These are phyloP conservation scores for Microthlaspi erraticum DNA, from an alignment of 345 rosid species.

Conservation along the genomic window DNA sequence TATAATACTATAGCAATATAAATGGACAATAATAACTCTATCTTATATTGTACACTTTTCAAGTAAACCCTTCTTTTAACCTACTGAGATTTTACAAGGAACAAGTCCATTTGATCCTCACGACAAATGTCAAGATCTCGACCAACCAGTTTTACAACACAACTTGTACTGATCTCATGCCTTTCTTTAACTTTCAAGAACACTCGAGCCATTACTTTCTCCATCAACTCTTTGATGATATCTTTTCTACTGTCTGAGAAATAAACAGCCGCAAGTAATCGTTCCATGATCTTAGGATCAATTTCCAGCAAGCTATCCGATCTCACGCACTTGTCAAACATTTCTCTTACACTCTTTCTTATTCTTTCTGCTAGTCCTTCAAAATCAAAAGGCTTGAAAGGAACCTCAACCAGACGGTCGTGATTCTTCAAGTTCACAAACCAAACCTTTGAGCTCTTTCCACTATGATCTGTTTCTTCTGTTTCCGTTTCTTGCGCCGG, in stretches of 20 bases:
- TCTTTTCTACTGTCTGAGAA: conserved; percentile 44
- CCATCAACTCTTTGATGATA: conserved; percentile 54
- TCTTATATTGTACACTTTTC: conserved; percentile 32
- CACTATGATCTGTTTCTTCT: conserved; percentile 31
- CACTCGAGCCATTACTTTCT: conserved; percentile 50
- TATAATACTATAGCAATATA: conserved; percentile 23
- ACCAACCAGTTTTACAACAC: conserved; percentile 52
- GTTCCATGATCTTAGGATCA: conserved; percentile 60
- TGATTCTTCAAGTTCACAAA: conserved; percentile 52
- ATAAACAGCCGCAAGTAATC: conserved; percentile 56
- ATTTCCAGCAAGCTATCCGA: conserved; percentile 51
- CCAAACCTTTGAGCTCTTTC: conserved; percentile 55
- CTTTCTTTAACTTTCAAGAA: conserved; percentile 50
- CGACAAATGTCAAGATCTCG: conserved; percentile 31
- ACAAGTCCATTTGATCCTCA: conserved; percentile 38
- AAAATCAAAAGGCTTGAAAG: conserved; percentile 67
- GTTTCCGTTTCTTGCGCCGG: conserved; percentile 62
- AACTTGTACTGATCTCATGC: conserved; percentile 46
- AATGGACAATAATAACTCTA: conserved; percentile 29
- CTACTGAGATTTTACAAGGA: conserved; percentile 39
- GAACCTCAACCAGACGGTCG: conserved; percentile 45
- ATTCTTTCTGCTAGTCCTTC: conserved; percentile 55
- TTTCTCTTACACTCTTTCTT: conserved; percentile 40
- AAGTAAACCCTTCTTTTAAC: conserved; percentile 18
- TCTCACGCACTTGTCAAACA: conserved; percentile 46